A percentile compares a stretch with the other conserved stretches of the same genome.
phyloP scores from a whole-genome alignment of 1,139 yeast genomes.

The Taphrina populina region DNA sequence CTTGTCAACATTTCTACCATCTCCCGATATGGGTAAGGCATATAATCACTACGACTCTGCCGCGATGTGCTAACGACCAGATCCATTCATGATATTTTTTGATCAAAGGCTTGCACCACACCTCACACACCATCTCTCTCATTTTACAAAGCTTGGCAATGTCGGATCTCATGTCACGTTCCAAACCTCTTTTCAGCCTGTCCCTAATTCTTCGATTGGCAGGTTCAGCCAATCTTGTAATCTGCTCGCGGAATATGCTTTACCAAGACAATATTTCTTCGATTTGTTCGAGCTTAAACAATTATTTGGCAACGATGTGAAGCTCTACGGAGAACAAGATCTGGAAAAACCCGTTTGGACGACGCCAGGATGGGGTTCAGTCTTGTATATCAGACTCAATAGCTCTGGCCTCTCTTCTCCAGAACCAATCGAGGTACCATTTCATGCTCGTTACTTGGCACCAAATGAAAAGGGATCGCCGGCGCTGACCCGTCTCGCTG shows the following conservation, averaged over 20 bases:
- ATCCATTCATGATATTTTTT: constrained; percentile 27
- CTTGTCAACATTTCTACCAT: constrained; percentile 12
- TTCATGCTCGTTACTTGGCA: constrained; percentile 13
- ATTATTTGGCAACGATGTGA: not conserved
- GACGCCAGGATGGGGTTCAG: constrained; percentile 25
- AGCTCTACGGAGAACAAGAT: constrained; percentile 28
- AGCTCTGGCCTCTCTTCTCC: not conserved
- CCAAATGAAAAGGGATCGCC: not conserved
- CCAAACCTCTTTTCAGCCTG: not conserved
- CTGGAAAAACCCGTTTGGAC: constrained; percentile 33
- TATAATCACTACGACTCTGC: too few species aligned
- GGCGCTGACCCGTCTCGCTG: not conserved
- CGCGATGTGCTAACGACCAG: too few species aligned
- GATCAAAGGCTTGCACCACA: constrained; percentile 16
- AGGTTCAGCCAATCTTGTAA: not conserved
- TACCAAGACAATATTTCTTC: constrained; percentile 22
- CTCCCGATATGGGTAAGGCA: not conserved
- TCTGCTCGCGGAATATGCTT: not conserved
- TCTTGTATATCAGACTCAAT: constrained; percentile 1
- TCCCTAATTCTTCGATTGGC: not conserved
- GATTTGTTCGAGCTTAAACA: constrained; percentile 15
- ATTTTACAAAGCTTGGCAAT: not conserved
- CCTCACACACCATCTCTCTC: not conserved
- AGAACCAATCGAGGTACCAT: constrained; percentile 1
- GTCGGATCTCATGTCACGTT: constrained; percentile 19